Evolutionary conservation across 2,329 filamentous ascomycete species (phyloP), one percentile per base, ranked within the genome.

Genomic region (Aspergillus aculeatus): DNA sequence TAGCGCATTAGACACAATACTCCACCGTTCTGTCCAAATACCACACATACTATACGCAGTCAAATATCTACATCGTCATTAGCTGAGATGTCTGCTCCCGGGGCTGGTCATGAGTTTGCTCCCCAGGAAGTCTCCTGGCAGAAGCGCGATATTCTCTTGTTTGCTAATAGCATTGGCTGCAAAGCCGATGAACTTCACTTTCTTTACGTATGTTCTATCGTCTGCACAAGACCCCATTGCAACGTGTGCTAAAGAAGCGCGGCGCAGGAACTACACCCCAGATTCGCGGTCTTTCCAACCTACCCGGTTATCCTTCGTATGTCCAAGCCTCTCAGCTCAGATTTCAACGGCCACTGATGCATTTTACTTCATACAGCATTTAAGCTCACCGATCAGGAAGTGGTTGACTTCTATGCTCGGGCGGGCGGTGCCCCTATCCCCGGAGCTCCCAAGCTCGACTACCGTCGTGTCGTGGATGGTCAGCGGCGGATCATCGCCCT

Each of bases 101-200:
- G 84, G 68, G 83, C 79, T 73, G 91, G 92, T 70, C 92, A 93
- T 78, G 86, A 95, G 77, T 96, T 90, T 75, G 91, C 91, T 59
- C 77, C 84, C 51, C 81, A 86, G 71, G 84, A 89, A 72, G 91
- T 96, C 11, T 85, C 88, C 68, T 97, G 92, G 93, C 78, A 91
- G 69, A 92, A 93, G 84, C 87, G 93, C 66, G 93, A 97, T 81
- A 86, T 88, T 38, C 83, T 97, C 62, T 87, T 98, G 62, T 97
- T 97, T 76, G 92, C 93, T 68, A 89, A 89, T 77, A 94, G 89
- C 79, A 94, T 97, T 74, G 93, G 93, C 58, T 88, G 84, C 72
- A 94, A 86, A 12, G 83, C 84, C n/a, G 88, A 96, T 68, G 93
- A 97, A 82, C 86, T 96, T 71, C 92, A 96, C 74, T 96, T 94